Evolutionary conservation across 352 stramenopile species (phyloP), one percentile per base, ranked within the genome.

Genomic region (Pythium biforme): DNA sequence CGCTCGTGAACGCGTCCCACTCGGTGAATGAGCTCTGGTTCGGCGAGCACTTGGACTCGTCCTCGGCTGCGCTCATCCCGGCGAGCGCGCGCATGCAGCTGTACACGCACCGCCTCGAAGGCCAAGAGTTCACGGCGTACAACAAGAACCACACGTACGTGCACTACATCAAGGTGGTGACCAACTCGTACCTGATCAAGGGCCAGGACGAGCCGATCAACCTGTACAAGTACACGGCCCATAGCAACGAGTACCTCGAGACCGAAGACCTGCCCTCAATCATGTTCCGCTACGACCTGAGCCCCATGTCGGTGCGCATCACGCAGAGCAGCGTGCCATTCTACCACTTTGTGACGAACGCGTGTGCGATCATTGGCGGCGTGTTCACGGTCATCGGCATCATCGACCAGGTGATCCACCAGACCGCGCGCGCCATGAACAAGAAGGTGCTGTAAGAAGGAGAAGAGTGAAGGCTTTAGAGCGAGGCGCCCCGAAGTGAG

Each of bases 91-190:
- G 97, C 55, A 75, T 92, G 63, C 77, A 97, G 71, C 83, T 97
- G 57, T 95, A 98, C 75, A 97, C 91, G 70, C 86, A 96, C 70
- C 90, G 95, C 15, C 86, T 99, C 61, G 94, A 98, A 73, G 89
- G 92, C 48, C 75, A 90, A 48, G 68, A 85, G 10, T 99, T 97
- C 60, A 86, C 88, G 45, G 96, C 90, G 23, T 86, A 86, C 55
- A 81, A 96, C 68, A 94, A 96, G 70, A 97, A 99, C 77, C 89
- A 98, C 75, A 98, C 96, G 61, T 98, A 98, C 69, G 96, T 99
- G 80, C 97, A 99, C 78, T 99, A 99, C 84, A 98, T 99, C 68
- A 99, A 99, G 77, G 95, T 99, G 26, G 94, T 98, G 67, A 98
- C 93, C 10, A 98, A 95, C 75, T 70, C 81, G 74, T 95, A 95